Evolutionary conservation across 2,329 filamentous ascomycete genomes (phyloP), one percentile per base, ranked within the genome.

Genomic region (Aureobasidium sp.): DNA sequence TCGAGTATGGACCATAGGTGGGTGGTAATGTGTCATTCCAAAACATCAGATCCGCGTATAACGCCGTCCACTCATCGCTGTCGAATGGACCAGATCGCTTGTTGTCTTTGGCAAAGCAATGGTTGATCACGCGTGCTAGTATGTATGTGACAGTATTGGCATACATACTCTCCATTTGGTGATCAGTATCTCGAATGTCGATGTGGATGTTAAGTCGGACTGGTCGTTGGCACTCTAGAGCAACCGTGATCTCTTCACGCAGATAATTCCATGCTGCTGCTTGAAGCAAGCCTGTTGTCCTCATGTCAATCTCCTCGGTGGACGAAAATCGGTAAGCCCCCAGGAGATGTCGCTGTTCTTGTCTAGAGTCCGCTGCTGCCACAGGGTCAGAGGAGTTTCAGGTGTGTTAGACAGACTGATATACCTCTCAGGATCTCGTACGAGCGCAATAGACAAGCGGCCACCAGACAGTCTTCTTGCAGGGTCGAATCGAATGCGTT

Each of bases 201-300:
- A 64, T 18, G 18, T 50, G 18, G 18, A 51, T 43, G 25, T 45
- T 53, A 4, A 67, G 55, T 3, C 60, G 61, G 13, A 60, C 43
- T 20, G 60, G 42, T n/a, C 54, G n/a, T 38, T 23, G 61, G 27
- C 79, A 80, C 8, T 74, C 71, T 1, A 86, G 70, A n/a, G 82
- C 82, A n/a, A 85, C 83, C 0, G 84, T 85, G n/a, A 86, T 85
- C 43, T 86, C 83, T 70, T 86, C 83, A 1, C 84, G 78, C 0
- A 86, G 76, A 62, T 85, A 85, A 66, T 86, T 86, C 84, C 83
- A 86, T 64, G 83, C 82, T 0, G 83, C 83, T 1, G 82, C 79
- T 4, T 75, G 75, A 2, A 78, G 67, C 0, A 85, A 69, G 0
- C 75, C 75, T 3, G 72, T 66, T 0, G 71, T 69, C 1, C 71